phyloP scores from a whole-genome alignment of 257 asterid genomes.

The Salvia miltiorrhiza region DNA sequence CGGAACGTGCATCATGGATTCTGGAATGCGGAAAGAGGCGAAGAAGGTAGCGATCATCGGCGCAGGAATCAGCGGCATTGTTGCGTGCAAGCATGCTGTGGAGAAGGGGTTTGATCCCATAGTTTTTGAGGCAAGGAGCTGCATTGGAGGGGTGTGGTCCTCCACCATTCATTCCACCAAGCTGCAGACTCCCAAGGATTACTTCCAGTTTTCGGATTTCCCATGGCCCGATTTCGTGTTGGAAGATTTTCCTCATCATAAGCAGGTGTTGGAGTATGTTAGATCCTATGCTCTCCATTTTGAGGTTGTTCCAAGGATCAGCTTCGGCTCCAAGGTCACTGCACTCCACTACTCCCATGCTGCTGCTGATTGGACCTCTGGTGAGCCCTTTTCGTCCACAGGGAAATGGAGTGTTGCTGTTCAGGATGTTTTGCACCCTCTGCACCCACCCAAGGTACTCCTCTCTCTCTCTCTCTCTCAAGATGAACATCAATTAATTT shows the following conservation, averaged over 20 bases:
- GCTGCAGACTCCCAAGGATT: conserved; percentile 54
- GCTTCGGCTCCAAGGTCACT: conserved; percentile 35
- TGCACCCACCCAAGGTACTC: conserved; percentile 20
- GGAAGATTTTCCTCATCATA: conserved; percentile 39
- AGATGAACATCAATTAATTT: neutral
- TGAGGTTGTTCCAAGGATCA: conserved; percentile 28
- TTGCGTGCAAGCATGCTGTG: conserved; percentile 52
- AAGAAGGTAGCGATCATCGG: conserved; percentile 50
- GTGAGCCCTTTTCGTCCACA: conserved; percentile 39
- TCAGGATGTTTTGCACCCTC: conserved; percentile 29
- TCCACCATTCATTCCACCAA: conserved; percentile 42
- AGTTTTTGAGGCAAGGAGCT: conserved; percentile 38
- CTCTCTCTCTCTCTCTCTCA: neutral
- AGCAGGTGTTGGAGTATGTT: conserved; percentile 48
- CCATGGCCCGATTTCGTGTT: conserved; percentile 45
- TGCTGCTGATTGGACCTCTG: conserved; percentile 24
- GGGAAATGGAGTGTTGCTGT: conserved; percentile 53
- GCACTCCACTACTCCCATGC: conserved; percentile 26
- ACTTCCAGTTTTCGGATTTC: conserved; percentile 59
- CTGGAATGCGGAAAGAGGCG: too few relatives aligned
- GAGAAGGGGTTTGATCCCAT: conserved; percentile 47
- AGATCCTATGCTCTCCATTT: conserved; percentile 47
- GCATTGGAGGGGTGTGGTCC: conserved; percentile 63
- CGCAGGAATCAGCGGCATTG: conserved; percentile 65
- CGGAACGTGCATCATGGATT: too few relatives aligned